Percentiles rank a stretch among this genome's conserved stretches.
phyloP scores from a whole-genome alignment of 768 basidiomycete species.

The Leccinum truebloodii region DNA sequence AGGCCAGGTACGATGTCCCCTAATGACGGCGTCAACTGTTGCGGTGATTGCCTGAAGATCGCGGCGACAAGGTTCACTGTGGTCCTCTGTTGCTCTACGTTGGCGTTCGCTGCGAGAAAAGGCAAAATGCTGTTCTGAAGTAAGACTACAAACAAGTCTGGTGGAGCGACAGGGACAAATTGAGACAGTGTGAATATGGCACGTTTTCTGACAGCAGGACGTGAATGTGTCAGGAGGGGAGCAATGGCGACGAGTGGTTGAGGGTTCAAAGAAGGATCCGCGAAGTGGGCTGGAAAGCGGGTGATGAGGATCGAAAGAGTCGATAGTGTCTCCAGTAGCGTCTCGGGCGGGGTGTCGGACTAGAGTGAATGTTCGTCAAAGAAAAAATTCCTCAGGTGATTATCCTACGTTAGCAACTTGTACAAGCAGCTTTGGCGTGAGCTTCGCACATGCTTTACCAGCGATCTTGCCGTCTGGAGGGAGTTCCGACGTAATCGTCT shows the following conservation, averaged over 20 bases:
- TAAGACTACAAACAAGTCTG: conserved; percentile 60
- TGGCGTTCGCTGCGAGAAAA: conserved; percentile 51
- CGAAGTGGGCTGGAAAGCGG: conserved; percentile 74
- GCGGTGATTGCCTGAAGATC: conserved; percentile 72
- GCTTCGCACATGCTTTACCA: conserved; percentile 74
- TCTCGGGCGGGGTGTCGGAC: conserved; percentile 74
- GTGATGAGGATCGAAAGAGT: conserved; percentile 88
- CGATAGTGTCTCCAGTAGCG: conserved; percentile 78
- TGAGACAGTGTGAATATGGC: conserved; percentile 86
- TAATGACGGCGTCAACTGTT: conserved; percentile 61
- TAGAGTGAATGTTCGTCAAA: conserved; percentile 27
- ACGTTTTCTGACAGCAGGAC: conserved; percentile 90
- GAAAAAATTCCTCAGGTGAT: not conserved
- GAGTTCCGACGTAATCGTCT: conserved; percentile 92
- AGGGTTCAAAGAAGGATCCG: conserved; percentile 51
- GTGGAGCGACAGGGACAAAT: conserved; percentile 72
- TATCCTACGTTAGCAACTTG: conserved; percentile 72
- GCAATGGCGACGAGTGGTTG: conserved; percentile 68
- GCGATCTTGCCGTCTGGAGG: conserved; percentile 82
- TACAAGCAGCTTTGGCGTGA: conserved; percentile 78
- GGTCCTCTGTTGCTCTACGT: conserved; percentile 71
- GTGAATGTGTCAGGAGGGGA: conserved; percentile 69
- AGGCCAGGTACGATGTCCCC: conserved; percentile 68
- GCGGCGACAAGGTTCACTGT: conserved; percentile 80
- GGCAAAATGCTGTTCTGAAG: conserved; percentile 61